Evolutionary conservation across 768 basidiomycete species (phyloP).

Genomic region (Lyophyllum atratum): DNA sequence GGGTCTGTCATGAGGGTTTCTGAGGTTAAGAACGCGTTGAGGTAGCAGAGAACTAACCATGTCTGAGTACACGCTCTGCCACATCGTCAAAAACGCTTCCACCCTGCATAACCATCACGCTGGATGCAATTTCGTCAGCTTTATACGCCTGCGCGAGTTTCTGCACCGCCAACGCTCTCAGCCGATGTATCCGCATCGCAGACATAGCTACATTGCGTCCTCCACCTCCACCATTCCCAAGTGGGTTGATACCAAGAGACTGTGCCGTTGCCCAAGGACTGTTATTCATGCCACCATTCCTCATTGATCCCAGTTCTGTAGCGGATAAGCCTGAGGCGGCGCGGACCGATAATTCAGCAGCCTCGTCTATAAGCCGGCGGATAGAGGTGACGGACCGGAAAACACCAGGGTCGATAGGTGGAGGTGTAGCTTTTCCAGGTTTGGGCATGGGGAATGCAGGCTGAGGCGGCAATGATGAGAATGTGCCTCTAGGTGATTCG

Average conservation of each 20-base stretch:
- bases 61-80: constrained; percentile 82
- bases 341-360: constrained; percentile 84
- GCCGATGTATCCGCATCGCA: constrained; percentile 77
- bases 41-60: constrained; percentile 33
- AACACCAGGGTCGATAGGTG: constrained; percentile 88
- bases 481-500: constrained; percentile 39
- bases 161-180: constrained; percentile 82
- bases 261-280: constrained; percentile 67
- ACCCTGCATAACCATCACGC: constrained; percentile 95
- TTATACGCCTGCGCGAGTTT: constrained; percentile 86
- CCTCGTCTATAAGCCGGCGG: constrained; percentile 84
- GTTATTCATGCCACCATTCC: constrained; percentile 42
- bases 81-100: constrained; percentile 91
- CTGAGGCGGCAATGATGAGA: constrained; percentile 40
- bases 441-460: constrained; percentile 54
- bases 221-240: constrained; percentile 46
- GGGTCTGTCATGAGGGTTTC: constrained; percentile 54
- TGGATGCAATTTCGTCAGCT: constrained; percentile 87
- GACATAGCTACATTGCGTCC: constrained; percentile 84
- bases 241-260: constrained; percentile 60
- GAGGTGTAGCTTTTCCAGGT: constrained; percentile 72
- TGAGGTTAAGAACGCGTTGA: not conserved
- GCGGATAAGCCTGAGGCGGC: constrained; percentile 84
- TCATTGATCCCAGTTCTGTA: constrained; percentile 69
- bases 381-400: constrained; percentile 77